phyloP scores from a whole-genome alignment of 1,284 basidiomycete species.

The Cutaneotrichosporon spelunceum region DNA sequence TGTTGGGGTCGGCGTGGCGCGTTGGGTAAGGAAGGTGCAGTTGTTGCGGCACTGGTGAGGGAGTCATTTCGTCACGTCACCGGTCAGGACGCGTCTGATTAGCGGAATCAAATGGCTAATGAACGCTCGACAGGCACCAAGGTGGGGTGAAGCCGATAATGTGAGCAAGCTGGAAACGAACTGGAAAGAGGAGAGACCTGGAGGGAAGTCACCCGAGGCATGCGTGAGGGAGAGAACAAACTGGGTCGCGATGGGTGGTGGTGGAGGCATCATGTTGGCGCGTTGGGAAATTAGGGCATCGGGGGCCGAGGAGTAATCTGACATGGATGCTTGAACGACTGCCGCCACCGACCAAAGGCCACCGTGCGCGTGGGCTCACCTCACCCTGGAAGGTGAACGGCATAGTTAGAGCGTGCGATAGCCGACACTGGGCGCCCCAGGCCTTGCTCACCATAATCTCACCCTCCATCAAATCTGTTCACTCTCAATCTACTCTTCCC shows the following conservation, averaged over 20 bases:
- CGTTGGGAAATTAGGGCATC: neutral
- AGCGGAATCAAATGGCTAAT: neutral
- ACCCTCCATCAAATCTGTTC: neutral
- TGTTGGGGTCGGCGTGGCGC: neutral
- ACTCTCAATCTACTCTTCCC: neutral
- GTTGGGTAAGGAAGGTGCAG: neutral
- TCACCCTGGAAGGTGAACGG: too few species aligned
- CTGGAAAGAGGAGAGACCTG: neutral
- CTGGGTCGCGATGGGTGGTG: neutral
- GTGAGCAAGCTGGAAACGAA: neutral
- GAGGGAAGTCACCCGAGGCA: neutral
- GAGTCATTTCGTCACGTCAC: neutral
- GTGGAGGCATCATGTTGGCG: neutral
- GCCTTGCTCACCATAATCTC: neutral
- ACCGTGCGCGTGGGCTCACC: too few species aligned
- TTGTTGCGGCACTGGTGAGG: neutral
- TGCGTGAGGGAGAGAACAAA: neutral
- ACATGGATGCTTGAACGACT: neutral
- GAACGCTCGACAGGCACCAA: neutral
- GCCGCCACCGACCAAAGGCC: neutral
- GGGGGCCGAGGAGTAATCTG: neutral
- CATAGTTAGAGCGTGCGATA: too few species aligned
- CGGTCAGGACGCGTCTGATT: neutral
- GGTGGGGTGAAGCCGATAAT: neutral
- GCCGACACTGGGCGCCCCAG: too few species aligned